Conservation (phyloP, 352 stramenopile genomes). For the Ophiocytium majus region DNA sequence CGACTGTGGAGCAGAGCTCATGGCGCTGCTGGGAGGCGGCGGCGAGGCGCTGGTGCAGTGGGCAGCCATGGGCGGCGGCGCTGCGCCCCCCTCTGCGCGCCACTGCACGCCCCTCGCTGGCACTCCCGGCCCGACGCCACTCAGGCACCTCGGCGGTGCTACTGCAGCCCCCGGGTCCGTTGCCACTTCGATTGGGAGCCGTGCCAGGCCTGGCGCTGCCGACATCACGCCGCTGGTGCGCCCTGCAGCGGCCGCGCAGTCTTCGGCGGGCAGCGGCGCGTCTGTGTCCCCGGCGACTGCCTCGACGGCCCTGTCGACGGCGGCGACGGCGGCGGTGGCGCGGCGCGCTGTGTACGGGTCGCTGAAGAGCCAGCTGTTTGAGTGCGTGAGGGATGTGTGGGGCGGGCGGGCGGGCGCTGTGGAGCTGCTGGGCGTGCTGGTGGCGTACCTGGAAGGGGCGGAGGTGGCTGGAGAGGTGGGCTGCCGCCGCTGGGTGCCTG, state of each 20-base stretch:
- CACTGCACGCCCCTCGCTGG: neutral
- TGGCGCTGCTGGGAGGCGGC: neutral
- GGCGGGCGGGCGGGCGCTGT: neutral
- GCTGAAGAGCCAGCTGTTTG: neutral
- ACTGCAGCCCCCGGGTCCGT: neutral
- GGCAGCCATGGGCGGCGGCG: too few species aligned
- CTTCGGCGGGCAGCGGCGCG: neutral
- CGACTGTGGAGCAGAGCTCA: neutral
- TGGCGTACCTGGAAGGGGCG: neutral
- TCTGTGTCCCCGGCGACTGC: neutral
- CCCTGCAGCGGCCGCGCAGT: neutral
- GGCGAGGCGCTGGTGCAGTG: neutral
- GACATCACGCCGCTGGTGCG: neutral
- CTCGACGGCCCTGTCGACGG: neutral
- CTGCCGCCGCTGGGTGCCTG: too few species aligned
- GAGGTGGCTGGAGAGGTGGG: neutral
- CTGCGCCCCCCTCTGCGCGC: neutral
- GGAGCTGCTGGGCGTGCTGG: neutral
- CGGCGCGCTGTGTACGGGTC: neutral
- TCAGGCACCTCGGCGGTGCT: neutral
- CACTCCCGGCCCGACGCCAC: neutral
- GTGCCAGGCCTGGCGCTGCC: too few species aligned
- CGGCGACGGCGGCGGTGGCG: neutral
- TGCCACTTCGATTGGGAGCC: too few species aligned
- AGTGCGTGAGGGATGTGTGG: neutral